Evolutionary conservation across 129 eudicot species (phyloP), one percentile per base, ranked within the genome.

Genomic region (Pittosporum tobira): DNA sequence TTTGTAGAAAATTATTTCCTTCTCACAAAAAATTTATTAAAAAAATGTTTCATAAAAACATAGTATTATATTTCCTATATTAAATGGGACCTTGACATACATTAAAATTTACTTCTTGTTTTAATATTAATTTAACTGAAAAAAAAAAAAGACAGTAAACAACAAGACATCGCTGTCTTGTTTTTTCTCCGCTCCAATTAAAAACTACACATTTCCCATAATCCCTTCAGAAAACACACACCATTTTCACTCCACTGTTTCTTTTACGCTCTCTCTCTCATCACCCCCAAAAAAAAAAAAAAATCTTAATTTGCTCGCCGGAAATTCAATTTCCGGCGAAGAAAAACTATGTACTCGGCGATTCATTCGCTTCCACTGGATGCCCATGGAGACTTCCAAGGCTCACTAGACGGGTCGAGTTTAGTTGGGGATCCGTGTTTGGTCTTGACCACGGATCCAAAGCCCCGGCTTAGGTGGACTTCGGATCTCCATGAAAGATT

Each of bases 381-480:
- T 37, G 69, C 67, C 0, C 71, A 34, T 20, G 75, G 69, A 1
- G 79, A 70, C 10, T 71, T 57, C 61, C 36, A 64, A 23, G 69
- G 71, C 23, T 63, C 78, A 29, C 56, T 79, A 37, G 83, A 82
- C n/a, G 72, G 77, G 37, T 51, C 77, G 37, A 71, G 51, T 40
- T 38, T 73, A 61, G 72, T 69, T 59, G 85, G 81, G 59, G 96
- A 88, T 64, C 74, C 94, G 37, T 85, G 96, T 42, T 40, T 89
- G 10, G 93, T 89, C 16, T 61, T 89, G 46, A 79, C 97, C 29
- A 63, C 95, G 0, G 97, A 89, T 61, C 97, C 95, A 0, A 85
- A 82, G 73, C 97, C 97, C 3, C 77, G 97, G 0, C 97, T 89
- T 64, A 86, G 97, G 0, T 89, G 97, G 97, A 89, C 95, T 28